These are phyloP conservation scores for Helenozyma baotianmanensis DNA, from an alignment of 805 yeast genomes.

Conservation along the genomic window DNA sequence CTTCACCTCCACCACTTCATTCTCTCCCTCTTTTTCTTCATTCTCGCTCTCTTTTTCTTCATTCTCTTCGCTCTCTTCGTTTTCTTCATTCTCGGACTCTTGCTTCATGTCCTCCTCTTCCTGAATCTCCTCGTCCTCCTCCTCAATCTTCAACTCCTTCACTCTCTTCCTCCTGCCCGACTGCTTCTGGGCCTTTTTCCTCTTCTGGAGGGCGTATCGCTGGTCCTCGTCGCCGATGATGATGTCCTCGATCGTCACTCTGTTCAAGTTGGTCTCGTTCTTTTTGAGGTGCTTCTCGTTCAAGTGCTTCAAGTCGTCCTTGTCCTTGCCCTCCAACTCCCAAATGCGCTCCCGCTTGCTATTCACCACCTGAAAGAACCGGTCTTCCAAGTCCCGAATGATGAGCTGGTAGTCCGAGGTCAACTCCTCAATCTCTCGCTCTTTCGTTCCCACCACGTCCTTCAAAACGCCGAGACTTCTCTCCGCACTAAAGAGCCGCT, in stretches of 20 bases:
- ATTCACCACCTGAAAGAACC: conserved; percentile 15
- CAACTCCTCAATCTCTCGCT: conserved; percentile 10
- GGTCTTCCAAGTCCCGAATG: conserved; percentile 14
- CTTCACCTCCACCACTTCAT: no score
- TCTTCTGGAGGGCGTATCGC: conserved; percentile 4
- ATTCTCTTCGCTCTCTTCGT: no score
- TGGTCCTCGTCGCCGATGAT: conserved; percentile 6
- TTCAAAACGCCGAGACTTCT: conserved; percentile 1
- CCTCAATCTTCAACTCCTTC: conserved; percentile 2
- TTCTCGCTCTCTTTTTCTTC: no score
- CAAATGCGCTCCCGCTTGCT: conserved; percentile 11
- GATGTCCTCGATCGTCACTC: conserved; percentile 14
- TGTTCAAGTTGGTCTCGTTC: conserved; percentile 13
- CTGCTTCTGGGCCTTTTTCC: neutral
- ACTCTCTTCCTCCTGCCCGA: neutral
- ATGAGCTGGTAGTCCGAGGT: conserved; percentile 12
- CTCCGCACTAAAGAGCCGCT: neutral
- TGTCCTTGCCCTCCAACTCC: conserved; percentile 9
- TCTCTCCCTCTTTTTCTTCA: no score
- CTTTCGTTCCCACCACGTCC: conserved; percentile 4
- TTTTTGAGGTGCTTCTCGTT: conserved; percentile 9
- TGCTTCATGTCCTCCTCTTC: conserved; percentile 1
- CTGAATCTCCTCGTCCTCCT: neutral
- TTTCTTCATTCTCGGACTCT: no score
- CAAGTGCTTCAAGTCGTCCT: conserved; percentile 6